Percentiles rank a stretch among this genome's conserved stretches.
Evolutionary conservation across 306 rosid genomes (phyloP).

Genomic region (Fragaria iinumae): DNA sequence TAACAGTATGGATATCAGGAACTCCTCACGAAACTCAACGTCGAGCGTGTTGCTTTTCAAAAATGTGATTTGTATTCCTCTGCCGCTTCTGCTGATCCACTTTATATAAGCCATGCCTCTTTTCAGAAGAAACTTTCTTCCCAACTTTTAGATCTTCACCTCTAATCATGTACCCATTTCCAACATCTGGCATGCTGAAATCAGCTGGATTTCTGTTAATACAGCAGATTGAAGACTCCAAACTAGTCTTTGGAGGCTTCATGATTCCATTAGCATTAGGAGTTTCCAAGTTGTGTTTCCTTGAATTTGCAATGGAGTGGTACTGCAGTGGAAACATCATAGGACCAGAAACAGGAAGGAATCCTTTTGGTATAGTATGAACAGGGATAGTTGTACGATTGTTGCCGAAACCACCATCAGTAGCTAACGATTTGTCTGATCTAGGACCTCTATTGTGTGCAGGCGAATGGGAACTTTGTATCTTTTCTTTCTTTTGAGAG

Average conservation of each 20-base stretch:
- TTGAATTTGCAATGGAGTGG: conserved; percentile 36
- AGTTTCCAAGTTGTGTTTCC: conserved; percentile 31
- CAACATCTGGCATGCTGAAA: conserved; percentile 57
- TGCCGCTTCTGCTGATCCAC: conserved; percentile 46
- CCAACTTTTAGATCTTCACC: conserved; percentile 74
- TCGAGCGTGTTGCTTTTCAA: conserved; percentile 37
- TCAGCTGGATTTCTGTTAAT: conserved; percentile 94
- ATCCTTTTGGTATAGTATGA: conserved; percentile 23
- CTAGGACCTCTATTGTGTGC: conserved; percentile 38
- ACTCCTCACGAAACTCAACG: conserved; percentile 32
- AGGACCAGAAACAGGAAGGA: conserved; percentile 26
- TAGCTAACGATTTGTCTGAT: conserved; percentile 19
- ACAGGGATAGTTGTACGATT: conserved; percentile 30
- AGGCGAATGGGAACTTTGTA: conserved; percentile 40
- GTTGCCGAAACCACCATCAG: conserved; percentile 32
- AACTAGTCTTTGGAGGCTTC: conserved; percentile 37
- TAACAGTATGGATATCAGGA: conserved; percentile 41
- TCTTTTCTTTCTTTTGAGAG: conserved; percentile 56
- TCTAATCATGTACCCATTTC: conserved; percentile 77
- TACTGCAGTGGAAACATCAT: conserved; percentile 31
- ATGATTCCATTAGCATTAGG: conserved; percentile 39
- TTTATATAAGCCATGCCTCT: conserved; percentile 32
- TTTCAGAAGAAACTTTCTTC: conserved; percentile 34
- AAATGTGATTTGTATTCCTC: conserved; percentile 48
- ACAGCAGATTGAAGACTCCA: conserved; percentile 43